These are phyloP conservation scores for Chlorella sp. DNA, from an alignment of 139 green algal species.

Conservation along the genomic window DNA sequence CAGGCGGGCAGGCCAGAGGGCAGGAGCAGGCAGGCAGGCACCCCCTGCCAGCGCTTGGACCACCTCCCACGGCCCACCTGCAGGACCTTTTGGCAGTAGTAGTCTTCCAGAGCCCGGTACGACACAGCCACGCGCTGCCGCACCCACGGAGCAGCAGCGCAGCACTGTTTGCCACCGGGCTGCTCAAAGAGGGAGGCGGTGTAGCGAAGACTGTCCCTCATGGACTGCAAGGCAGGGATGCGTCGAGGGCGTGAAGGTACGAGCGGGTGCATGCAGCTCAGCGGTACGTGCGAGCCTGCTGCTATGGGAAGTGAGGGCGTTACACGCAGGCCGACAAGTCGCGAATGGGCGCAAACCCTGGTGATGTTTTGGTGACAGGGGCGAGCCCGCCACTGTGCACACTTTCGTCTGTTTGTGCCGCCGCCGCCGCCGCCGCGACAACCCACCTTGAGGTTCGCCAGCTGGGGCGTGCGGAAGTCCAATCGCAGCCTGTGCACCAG, in stretches of 20 bases:
- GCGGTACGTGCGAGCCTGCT: too few relatives aligned
- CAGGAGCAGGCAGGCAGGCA: too few relatives aligned
- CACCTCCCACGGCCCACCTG: not conserved
- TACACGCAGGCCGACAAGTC: too few relatives aligned
- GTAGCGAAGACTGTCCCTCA: too few relatives aligned
- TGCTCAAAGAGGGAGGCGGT: not conserved
- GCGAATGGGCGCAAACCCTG: too few relatives aligned
- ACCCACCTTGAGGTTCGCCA: not conserved
- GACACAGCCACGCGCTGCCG: not conserved
- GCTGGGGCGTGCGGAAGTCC: not conserved
- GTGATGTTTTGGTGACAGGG: not conserved
- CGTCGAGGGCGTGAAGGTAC: not conserved
- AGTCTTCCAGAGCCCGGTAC: not conserved
- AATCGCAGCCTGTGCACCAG: not conserved
- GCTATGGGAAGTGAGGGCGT: too few relatives aligned
- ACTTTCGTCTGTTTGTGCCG: too few relatives aligned
- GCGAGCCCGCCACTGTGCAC: too few relatives aligned
- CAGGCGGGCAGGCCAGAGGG: too few relatives aligned
- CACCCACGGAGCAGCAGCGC: not conserved
- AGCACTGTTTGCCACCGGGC: not conserved
- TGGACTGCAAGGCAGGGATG: not conserved
- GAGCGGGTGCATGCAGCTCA: not conserved
- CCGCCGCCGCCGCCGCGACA: too few relatives aligned
- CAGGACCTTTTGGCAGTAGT: not conserved
- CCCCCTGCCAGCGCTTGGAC: too few relatives aligned